These are phyloP conservation scores for Cyamopsis tetragonoloba DNA, from an alignment of 306 rosid genomes.

Conservation along the genomic window DNA sequence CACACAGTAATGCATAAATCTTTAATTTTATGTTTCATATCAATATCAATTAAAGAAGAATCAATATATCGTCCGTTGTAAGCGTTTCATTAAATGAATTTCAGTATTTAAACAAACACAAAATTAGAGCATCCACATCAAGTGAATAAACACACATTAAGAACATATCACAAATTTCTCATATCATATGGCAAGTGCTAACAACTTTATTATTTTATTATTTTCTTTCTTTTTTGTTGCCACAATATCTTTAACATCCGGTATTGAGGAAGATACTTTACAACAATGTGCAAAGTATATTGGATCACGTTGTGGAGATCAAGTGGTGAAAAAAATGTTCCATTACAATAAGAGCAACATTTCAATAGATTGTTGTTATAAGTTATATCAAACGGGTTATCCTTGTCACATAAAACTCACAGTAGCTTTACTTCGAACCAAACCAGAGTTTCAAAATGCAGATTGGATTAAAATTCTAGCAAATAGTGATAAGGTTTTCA, in stretches of 20 bases:
- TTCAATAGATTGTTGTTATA: constrained; percentile 13
- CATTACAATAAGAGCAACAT: neutral
- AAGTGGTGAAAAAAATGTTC: neutral
- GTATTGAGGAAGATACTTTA: neutral
- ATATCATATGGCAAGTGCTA: constrained; percentile 1
- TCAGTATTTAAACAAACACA: no score
- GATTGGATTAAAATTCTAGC: neutral
- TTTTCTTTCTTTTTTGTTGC: neutral
- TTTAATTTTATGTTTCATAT: no score
- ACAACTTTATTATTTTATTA: neutral
- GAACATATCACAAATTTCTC: neutral
- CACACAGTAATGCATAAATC: no score
- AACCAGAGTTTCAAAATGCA: neutral
- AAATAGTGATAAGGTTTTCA: neutral
- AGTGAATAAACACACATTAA: neutral
- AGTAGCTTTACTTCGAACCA: neutral
- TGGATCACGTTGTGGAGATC: neutral
- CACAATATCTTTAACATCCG: neutral
- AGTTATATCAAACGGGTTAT: constrained; percentile 21
- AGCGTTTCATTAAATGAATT: no score
- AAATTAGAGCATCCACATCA: neutral
- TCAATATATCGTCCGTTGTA: no score
- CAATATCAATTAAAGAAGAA: no score
- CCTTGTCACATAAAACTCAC: neutral
- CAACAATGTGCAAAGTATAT: neutral